Percentiles rank a stretch among this genome's conserved stretches.
Conservation (phyloP, 2,329 filamentous ascomycete species). For the Aspergillus japonicus region DNA sequence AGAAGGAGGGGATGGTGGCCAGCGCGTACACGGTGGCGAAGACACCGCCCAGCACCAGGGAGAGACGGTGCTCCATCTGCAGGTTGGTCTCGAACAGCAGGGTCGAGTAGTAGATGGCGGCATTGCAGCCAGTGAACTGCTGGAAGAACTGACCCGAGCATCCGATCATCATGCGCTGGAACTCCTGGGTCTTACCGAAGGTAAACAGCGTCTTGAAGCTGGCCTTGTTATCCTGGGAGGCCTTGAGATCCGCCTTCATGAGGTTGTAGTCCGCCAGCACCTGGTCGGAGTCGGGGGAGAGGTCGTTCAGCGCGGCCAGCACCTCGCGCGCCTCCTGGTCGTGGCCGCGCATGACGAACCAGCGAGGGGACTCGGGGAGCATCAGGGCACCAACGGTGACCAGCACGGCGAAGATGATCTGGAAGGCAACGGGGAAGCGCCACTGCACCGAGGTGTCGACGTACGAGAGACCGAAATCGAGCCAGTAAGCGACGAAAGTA, state of each 20-base stretch:
- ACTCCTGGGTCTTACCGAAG: slow-evolving; percentile 32
- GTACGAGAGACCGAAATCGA: slow-evolving; percentile 36
- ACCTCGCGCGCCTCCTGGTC: slow-evolving; percentile 49
- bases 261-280: slow-evolving; percentile 34
- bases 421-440: slow-evolving; percentile 49
- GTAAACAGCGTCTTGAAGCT: slow-evolving; percentile 29
- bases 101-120: slow-evolving; percentile 46
- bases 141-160: slow-evolving; percentile 40
- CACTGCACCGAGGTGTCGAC: slow-evolving; percentile 37
- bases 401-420: slow-evolving; percentile 43
- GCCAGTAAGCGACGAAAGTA: slow-evolving; percentile 37
- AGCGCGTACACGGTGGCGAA: slow-evolving; percentile 30
- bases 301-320: slow-evolving; percentile 47
- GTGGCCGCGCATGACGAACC: slow-evolving; percentile 52
- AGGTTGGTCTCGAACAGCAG: slow-evolving; percentile 46
- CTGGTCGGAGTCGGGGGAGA: slow-evolving; percentile 35
- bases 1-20: slow-evolving; percentile 28
- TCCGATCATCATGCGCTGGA: slow-evolving; percentile 31
- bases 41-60: slow-evolving; percentile 29
- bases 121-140: slow-evolving; percentile 48
- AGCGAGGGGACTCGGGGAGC: slow-evolving; percentile 55
- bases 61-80: slow-evolving; percentile 19
- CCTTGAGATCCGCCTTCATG: slow-evolving; percentile 47
- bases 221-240: slow-evolving; percentile 33
- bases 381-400: slow-evolving; percentile 21